Base-by-base conservation (phyloP, 495 filamentous ascomycete genomes). In the Neurospora terricola region DNA sequence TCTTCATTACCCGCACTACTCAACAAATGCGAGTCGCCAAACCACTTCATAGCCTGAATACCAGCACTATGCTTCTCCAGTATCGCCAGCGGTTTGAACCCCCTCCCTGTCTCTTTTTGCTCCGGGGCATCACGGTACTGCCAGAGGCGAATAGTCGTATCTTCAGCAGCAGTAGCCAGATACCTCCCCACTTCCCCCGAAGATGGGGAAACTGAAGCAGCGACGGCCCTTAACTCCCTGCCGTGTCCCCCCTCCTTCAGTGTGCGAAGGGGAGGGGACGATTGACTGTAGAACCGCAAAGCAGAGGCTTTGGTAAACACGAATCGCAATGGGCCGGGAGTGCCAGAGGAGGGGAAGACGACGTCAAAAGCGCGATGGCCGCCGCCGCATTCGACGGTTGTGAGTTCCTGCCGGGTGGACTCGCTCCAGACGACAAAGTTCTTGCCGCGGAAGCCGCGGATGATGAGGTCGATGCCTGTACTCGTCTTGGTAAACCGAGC, bases 1-100 rank as follows among this genome's bases (percentile, higher is more conserved):
- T 98, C 96, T 76, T 97, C 95, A 72, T 88, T 90, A 0, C 93
- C 96, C 14, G 89, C 93, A 75, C 92, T 93, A 71, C 91, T 96
- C 78, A 98, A 91, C 11, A 99, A 85, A 77, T 89, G 92, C 10
- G 84, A 78, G 3, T 90, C 89, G 54, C 85, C 77, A 12, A 90
- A 89, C 92, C 92, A 98, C 73, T 84, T 87, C 10, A 97, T 86
- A 70, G 91, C 87, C 78, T 98, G 94, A 27, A 98, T 88, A 0
- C 94, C 95, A 0, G 93, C 91, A 10, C 87, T 90, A 77, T 99
- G 96, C 68, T 87, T 88, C 66, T 90, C 87, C 69, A 96, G 73
- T 3, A 90, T 86, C n/a, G 88, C 86, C 9, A 90, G 74, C 73
- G 89, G 91, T 59, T 76, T 84, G 74, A 88, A 70, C 1, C 70